These are phyloP conservation scores for Monosporascus sp. DNA, from an alignment of 2,329 filamentous ascomycete species.

Conservation along the genomic window DNA sequence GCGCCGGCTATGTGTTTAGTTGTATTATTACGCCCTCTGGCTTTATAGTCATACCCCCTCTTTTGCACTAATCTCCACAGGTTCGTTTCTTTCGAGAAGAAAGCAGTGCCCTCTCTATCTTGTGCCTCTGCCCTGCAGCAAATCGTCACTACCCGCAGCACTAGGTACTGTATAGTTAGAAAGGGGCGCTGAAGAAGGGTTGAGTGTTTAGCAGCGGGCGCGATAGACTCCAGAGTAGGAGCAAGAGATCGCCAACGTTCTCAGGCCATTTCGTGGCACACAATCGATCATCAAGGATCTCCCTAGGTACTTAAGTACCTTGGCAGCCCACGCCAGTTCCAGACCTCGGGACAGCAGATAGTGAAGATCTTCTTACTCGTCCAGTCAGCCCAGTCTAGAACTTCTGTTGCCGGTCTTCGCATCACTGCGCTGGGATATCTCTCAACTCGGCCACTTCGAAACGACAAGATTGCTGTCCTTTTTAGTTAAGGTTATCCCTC, in stretches of 20 bases:
- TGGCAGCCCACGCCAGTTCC: constrained; percentile 10
- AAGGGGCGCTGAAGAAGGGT: not conserved
- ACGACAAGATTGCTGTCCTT: not conserved
- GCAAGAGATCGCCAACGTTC: not conserved
- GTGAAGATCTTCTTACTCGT: constrained; percentile 6
- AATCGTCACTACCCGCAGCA: not conserved
- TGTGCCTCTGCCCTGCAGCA: not conserved
- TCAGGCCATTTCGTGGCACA: not conserved
- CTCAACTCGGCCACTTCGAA: not conserved
- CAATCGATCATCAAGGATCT: constrained; percentile 10
- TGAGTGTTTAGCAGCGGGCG: not conserved
- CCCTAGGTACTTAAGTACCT: constrained; percentile 10
- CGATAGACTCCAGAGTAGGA: not conserved
- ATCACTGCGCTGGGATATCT: not conserved
- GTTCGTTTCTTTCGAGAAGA: not conserved
- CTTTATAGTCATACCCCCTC: not conserved
- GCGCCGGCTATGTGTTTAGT: not conserved
- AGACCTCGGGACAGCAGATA: constrained; percentile 5
- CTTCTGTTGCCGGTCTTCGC: constrained; percentile 5
- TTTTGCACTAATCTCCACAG: not conserved
- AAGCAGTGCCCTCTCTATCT: not conserved
- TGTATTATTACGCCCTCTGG: not conserved
- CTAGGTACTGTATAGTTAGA: no score
- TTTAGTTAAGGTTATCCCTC: not conserved
- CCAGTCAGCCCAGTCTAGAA: constrained; percentile 12